A percentile compares a stretch with the other conserved stretches of the same genome.
These are phyloP conservation scores for Mycena galopus DNA, from an alignment of 768 basidiomycete genomes.

Conservation along the genomic window DNA sequence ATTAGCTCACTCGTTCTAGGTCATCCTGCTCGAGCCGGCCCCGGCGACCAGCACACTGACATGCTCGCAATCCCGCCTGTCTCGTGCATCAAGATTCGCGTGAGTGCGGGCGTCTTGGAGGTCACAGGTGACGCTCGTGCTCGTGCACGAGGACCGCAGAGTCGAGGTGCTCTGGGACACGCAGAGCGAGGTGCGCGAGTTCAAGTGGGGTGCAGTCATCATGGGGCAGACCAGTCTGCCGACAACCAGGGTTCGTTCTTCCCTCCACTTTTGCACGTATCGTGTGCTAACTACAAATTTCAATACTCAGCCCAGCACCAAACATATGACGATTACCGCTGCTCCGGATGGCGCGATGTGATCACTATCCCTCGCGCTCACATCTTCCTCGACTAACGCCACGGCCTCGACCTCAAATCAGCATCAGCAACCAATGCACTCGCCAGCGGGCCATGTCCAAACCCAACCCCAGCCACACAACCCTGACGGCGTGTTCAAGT, in stretches of 20 bases:
- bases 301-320: background rate
- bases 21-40: constrained; percentile 68
- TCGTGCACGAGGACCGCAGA: constrained; percentile 77
- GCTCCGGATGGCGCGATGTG: background rate
- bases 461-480: background rate
- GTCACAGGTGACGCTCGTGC: constrained; percentile 82
- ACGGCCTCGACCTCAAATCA: background rate
- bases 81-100: constrained; percentile 86
- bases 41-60: constrained; percentile 66
- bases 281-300: background rate
- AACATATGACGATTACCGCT: background rate
- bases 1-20: constrained; percentile 38
- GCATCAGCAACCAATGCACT: background rate
- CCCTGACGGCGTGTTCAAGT: constrained; percentile 18
- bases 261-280: background rate
- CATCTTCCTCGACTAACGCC: background rate
- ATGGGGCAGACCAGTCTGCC: constrained; percentile 57
- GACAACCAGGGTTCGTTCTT: background rate
- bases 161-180: constrained; percentile 87
- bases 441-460: background rate
- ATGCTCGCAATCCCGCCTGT: constrained; percentile 78
- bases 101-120: constrained; percentile 87
- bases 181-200: constrained; percentile 75
- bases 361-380: background rate
- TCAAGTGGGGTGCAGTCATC: constrained; percentile 86